Base-by-base conservation (phyloP, 148 eudicot species). In the Dysphania ambrosioides region DNA sequence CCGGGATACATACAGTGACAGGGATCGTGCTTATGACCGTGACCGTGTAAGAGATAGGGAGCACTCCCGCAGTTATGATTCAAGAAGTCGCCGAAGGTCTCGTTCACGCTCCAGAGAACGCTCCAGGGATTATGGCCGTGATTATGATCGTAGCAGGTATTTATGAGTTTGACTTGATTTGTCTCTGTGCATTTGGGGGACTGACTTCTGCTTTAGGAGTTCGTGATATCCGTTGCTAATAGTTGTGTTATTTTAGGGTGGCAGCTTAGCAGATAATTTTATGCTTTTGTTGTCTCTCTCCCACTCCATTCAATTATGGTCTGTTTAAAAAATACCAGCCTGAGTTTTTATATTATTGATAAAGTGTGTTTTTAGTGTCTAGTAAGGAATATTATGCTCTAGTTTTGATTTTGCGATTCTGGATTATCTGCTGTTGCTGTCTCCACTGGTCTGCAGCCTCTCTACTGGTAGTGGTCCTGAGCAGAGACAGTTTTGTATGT, bases 71-170 rank as follows among this genome's bases (percentile, higher is more conserved):
- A 82, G 85, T 82, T 81, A 88, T 74, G 98, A 93, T 76, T 85
- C 92, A 21, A 89, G 96, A 77, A 88, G 89, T 79, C 91, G 87
- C 61, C 87, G 86, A 13, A 85, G 97, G 78, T 94, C 98, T 15
- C 96, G 98, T 44, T 93, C 97, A 21, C 86, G 93, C 12, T 95
- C 98, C 68, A 81, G 72, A 74, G 98, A 92, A 42, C 93, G 96
- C 36, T 75, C 89, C 12, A 79, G 96, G 81, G 92, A 82, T 66
- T 69, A 81, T 74, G 86, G 79, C 16, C 83, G 83, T 62, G 85
- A 92, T 75, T 87, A 93, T 81, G 98, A 89, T 79, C 93, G 89
- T 72, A 87, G 80, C 79, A 89, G 97, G 98, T 93, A 85, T 32
- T 21, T 35, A 2, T 23, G 63, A 56, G 66, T 60, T 42, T 26